Conservation (phyloP, 192 early-diverging fungal species). For the Geosiphon pyriformis region DNA sequence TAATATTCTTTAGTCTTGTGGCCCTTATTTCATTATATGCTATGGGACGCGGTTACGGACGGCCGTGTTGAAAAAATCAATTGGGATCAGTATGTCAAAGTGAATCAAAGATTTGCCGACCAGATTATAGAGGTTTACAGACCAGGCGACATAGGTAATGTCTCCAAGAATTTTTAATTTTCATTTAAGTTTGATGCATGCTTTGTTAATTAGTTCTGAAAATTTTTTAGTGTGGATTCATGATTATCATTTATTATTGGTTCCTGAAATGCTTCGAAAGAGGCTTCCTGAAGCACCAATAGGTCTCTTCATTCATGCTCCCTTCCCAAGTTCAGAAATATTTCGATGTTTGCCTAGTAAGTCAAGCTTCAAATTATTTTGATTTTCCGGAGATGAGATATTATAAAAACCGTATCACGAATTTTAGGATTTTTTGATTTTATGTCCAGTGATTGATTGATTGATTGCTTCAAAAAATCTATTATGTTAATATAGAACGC, state of each 20-base stretch:
- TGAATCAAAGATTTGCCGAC: conserved; percentile 75
- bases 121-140: conserved; percentile 66
- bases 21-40: conserved; percentile 93
- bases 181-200: no score
- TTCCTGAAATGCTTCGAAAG: conserved; percentile 82
- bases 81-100: conserved; percentile 78
- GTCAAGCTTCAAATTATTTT: conserved; percentile 16
- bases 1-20: conserved; percentile 66
- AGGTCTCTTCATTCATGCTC: conserved; percentile 94
- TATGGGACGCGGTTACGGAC: conserved; percentile 72
- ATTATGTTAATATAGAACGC: conserved; percentile 46
- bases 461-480: neutral
- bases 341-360: conserved; percentile 84
- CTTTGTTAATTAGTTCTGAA: no score
- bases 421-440: no score
- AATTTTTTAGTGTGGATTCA: conserved; percentile 98
- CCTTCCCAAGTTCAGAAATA: conserved; percentile 94
- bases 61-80: conserved; percentile 57
- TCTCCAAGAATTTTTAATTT: neutral
- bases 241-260: conserved; percentile 93
- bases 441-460: no score
- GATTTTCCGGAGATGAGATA: no score
- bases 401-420: no score
- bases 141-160: conserved; percentile 67
- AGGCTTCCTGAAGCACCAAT: conserved; percentile 76